A percentile compares a stretch with the other conserved stretches of the same genome.
Evolutionary conservation across 257 asterid species (phyloP).

Genomic region (Nicotiana otophora): DNA sequence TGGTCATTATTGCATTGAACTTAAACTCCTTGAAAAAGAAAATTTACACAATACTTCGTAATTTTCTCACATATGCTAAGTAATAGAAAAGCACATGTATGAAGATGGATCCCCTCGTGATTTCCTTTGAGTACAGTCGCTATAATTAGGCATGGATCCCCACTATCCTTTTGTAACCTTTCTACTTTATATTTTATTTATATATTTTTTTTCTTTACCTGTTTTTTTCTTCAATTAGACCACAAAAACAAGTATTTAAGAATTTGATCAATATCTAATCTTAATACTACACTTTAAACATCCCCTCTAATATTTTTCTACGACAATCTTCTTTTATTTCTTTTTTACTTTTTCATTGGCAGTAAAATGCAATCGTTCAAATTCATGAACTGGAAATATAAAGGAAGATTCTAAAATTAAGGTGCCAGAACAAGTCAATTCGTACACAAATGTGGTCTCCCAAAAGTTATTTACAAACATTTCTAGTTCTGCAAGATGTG

Average conservation of each 20-base stretch:
- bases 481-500: background rate
- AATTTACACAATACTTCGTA: too few species aligned
- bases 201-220: background rate
- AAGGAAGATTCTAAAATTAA: background rate
- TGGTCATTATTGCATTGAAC: too few species aligned
- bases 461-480: background rate
- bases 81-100: background rate
- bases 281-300: background rate
- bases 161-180: constrained; percentile 7
- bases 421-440: background rate
- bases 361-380: background rate
- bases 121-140: background rate
- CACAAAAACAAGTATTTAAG: background rate
- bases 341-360: background rate
- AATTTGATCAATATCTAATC: background rate
- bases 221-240: background rate
- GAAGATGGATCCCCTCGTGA: background rate
- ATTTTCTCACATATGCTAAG: too few species aligned
- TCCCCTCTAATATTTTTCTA: background rate
- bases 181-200: background rate
- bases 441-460: background rate
- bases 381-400: background rate
- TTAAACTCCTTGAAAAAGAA: too few species aligned
- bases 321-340: background rate
- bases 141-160: background rate